Base-by-base conservation (phyloP, 441 rosid species). In the Euphorbia corollata region DNA sequence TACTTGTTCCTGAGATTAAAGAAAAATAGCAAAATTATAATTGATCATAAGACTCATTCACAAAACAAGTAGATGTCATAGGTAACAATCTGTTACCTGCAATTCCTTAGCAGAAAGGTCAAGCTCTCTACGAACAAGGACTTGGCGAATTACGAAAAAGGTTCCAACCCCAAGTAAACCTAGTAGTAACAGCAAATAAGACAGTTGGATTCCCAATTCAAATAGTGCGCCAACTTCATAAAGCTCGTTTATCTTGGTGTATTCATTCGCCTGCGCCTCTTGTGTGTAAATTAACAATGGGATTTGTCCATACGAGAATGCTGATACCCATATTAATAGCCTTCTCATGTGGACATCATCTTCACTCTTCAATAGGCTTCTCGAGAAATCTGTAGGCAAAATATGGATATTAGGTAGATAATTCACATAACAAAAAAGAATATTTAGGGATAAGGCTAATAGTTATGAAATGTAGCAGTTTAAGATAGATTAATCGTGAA, bases 51-150 rank as follows among this genome's bases (percentile, higher is more conserved):
- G 10, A 27, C 27, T 36, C 18, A 20, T 58, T 59, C 30, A n/a
- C 27, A 22, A 20, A 58, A 64, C 43, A 58, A 45, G 6, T 22
- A 2, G 19, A 51, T 27, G 22, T 51, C 20, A 43, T 50, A n/a
- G 0, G 0, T 11, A 6, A 11, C 53, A 51, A 32, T 67, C 55
- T n/a, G 32, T 27, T 73, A 86, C 97, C 93, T 93, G 97, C 82
- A 93, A 75, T 56, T 91, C 97, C 80, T 91, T 93, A 58, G 99
- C 96, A 34, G 99, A 91, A 74, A 91, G 99, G 78, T 91, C 99
- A 56, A 93, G 97, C 77, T 93, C 97, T 85, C 97, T 83, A 39
- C 99, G 91, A 9, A 87, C 91, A 77, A 91, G 90, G 71, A 91
- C 99, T 79, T 91, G 99, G 73, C 95, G 96, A 68, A 93, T 91